phyloP scores from a whole-genome alignment of 306 rosid species.

The Trichosanthes truncata region DNA sequence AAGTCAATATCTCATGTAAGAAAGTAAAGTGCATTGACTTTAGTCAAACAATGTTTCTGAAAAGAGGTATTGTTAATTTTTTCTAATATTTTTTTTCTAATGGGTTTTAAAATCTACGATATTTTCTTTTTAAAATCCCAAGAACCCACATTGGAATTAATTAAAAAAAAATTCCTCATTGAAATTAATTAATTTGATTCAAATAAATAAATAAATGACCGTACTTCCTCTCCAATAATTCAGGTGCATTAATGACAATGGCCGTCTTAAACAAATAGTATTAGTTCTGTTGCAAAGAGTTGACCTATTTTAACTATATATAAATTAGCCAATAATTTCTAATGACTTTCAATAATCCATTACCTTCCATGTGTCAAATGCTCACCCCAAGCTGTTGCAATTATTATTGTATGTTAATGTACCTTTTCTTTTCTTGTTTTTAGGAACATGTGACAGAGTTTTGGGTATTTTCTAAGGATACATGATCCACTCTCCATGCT shows the following conservation, averaged over 20 bases:
- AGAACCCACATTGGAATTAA: background rate
- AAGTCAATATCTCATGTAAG: no score
- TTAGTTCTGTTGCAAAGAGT: background rate
- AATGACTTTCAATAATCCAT: background rate
- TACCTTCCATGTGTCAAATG: background rate
- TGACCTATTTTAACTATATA: background rate
- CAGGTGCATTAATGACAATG: background rate
- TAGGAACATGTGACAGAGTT: background rate
- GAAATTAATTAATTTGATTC: background rate
- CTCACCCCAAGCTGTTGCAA: background rate
- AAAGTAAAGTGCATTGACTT: background rate
- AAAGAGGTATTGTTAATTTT: no score
- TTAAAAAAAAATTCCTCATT: background rate
- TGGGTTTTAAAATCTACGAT: no score
- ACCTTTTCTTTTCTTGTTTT: background rate
- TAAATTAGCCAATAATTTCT: background rate
- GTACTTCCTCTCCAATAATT: background rate
- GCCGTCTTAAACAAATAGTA: background rate
- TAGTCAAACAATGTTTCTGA: background rate
- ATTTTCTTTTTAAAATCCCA: background rate
- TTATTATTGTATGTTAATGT: background rate
- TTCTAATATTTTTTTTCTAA: background rate
- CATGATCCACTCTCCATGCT: constrained; percentile 11
- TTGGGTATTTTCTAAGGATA: background rate
- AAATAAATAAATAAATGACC: background rate